Conservation (phyloP, 495 filamentous ascomycete genomes). For the Xylaria grammica region DNA sequence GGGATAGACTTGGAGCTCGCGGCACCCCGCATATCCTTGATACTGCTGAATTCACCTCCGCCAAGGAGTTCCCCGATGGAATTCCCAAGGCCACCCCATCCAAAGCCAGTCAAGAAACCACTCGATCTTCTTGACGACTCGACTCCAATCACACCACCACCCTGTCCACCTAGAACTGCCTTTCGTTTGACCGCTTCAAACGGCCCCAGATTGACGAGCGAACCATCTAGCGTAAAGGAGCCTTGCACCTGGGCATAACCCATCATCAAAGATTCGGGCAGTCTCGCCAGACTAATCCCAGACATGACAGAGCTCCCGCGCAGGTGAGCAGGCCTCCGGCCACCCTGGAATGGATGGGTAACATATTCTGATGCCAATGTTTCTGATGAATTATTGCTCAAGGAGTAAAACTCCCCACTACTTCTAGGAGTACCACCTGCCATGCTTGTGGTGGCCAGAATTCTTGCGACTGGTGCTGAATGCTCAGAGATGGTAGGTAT, state of each 20-base stretch:
- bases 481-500: slow-evolving; percentile 59
- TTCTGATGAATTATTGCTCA: slow-evolving; percentile 92
- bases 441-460: slow-evolving; percentile 75
- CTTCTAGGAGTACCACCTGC: slow-evolving; percentile 75
- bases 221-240: slow-evolving; percentile 88
- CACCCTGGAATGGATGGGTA: slow-evolving; percentile 54
- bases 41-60: slow-evolving; percentile 83
- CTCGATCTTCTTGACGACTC: slow-evolving; percentile 77
- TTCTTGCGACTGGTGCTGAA: slow-evolving; percentile 64
- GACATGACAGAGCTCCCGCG: slow-evolving; percentile 67
- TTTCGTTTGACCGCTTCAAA: slow-evolving; percentile 97
- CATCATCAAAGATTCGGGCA: slow-evolving; percentile 88
- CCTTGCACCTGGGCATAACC: slow-evolving; percentile 95
- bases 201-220: slow-evolving; percentile 82
- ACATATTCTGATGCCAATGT: slow-evolving; percentile 92
- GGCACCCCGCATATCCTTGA: slow-evolving; percentile 90
- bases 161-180: slow-evolving; percentile 85
- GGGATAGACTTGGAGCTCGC: slow-evolving; percentile 82
- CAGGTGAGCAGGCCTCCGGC: slow-evolving; percentile 58
- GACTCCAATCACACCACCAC: slow-evolving; percentile 79
- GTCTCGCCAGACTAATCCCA: slow-evolving; percentile 47
- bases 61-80: slow-evolving; percentile 87
- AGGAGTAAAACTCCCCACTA: slow-evolving; percentile 91
- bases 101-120: slow-evolving; percentile 81
- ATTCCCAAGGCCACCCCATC: slow-evolving; percentile 87